A percentile compares a stretch with the other conserved stretches of the same genome.
Conservation (phyloP, 2,329 filamentous ascomycete genomes). For the Dichotomopilus funicola region DNA sequence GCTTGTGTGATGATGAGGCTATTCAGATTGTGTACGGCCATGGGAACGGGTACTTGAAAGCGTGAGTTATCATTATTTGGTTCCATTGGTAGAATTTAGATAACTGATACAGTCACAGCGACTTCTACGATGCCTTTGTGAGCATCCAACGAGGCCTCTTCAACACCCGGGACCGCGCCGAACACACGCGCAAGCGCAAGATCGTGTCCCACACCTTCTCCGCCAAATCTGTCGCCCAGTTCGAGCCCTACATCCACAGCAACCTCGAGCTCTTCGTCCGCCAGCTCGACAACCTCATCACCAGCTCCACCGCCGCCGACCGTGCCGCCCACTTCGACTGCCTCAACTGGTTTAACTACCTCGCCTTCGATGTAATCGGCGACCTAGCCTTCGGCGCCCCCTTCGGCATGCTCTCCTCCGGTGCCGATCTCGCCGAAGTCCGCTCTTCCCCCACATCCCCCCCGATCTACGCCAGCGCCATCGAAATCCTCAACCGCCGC, state of each 20-base stretch:
- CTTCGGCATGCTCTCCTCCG: slow-evolving; percentile 75
- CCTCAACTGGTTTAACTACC: slow-evolving; percentile 71
- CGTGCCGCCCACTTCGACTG: slow-evolving; percentile 62
- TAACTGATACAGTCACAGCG: slow-evolving; percentile 37
- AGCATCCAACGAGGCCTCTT: slow-evolving; percentile 80
- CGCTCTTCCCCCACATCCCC: slow-evolving; percentile 52
- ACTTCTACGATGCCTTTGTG: slow-evolving; percentile 89
- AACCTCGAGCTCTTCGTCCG: slow-evolving; percentile 69
- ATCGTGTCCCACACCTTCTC: slow-evolving; percentile 82
- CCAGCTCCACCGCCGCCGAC: slow-evolving; percentile 37
- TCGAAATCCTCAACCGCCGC: slow-evolving; percentile 81
- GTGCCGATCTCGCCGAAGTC: slow-evolving; percentile 71
- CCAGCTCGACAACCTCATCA: slow-evolving; percentile 62
- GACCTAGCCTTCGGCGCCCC: slow-evolving; percentile 66
- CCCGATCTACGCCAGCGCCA: slow-evolving; percentile 66
- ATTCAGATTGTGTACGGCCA: slow-evolving; percentile 74
- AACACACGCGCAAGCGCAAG: slow-evolving; percentile 87
- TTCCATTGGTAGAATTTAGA: neutral
- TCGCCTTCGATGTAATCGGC: slow-evolving; percentile 49
- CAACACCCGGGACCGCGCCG: slow-evolving; percentile 75
- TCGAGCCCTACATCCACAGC: slow-evolving; percentile 80
- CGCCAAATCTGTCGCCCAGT: slow-evolving; percentile 71
- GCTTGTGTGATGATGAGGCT: slow-evolving; percentile 71
- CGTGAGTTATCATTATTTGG: slow-evolving; percentile 37
- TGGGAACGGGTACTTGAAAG: slow-evolving; percentile 67